Evolutionary conservation across 164 flowering plant species (phyloP).

Genomic region (Vitis cinerea): DNA sequence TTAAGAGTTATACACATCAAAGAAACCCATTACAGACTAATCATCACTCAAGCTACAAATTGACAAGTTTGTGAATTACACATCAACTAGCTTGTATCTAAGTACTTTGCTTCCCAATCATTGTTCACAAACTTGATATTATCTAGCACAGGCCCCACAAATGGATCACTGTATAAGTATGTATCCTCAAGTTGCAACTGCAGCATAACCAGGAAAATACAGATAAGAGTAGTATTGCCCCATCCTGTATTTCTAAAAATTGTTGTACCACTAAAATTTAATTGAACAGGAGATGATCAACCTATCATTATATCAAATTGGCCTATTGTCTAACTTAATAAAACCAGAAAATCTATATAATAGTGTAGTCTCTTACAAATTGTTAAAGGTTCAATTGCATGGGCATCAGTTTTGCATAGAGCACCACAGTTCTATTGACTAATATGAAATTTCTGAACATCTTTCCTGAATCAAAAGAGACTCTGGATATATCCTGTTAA

Average conservation of each 20-base stretch:
- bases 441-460: neutral
- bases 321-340: too few species aligned
- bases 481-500: neutral
- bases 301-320: too few species aligned
- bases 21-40: neutral
- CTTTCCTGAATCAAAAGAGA: neutral
- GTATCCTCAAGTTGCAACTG: neutral
- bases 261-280: too few species aligned
- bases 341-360: neutral
- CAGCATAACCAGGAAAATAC: neutral
- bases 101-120: neutral
- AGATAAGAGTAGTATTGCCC: too few species aligned
- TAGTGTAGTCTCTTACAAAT: too few species aligned
- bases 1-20: neutral
- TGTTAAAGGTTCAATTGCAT: neutral
- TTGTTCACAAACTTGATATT: neutral
- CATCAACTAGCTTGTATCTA: neutral
- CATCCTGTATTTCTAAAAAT: too few species aligned
- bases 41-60: neutral
- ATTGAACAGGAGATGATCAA: too few species aligned
- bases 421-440: neutral
- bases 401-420: neutral
- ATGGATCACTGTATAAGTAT: too few species aligned
- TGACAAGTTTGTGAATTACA: neutral
- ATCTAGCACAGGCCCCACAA: neutral